These are phyloP conservation scores for Leccinum broughii DNA, from an alignment of 768 basidiomycete genomes.

Conservation along the genomic window DNA sequence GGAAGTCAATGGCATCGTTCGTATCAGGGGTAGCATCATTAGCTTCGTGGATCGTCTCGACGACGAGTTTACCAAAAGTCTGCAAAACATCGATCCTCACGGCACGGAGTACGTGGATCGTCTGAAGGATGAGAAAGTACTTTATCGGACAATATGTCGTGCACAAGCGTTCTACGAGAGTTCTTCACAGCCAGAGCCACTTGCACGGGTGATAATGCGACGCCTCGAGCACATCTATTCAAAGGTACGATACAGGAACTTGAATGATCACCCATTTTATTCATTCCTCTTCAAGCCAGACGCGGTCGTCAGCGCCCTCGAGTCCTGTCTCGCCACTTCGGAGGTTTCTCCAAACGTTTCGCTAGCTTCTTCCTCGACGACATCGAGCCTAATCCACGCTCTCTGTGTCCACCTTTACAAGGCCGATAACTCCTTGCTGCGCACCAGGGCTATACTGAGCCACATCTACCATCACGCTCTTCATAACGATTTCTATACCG, in stretches of 20 bases:
- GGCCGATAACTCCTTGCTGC: slow-evolving; percentile 84
- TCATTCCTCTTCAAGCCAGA: slow-evolving; percentile 67
- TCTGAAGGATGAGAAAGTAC: slow-evolving; percentile 90
- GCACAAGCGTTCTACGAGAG: slow-evolving; percentile 91
- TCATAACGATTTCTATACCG: slow-evolving; percentile 94
- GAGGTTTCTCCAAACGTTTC: slow-evolving; percentile 64
- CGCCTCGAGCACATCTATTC: slow-evolving; percentile 97
- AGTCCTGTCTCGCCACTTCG: slow-evolving; percentile 60
- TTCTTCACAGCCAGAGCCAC: slow-evolving; percentile 71
- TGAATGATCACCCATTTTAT: neutral
- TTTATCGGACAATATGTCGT: slow-evolving; percentile 92
- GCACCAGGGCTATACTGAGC: slow-evolving; percentile 95
- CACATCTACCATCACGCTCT: slow-evolving; percentile 98
- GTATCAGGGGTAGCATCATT: slow-evolving; percentile 93
- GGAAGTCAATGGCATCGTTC: slow-evolving; percentile 72
- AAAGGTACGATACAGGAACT: slow-evolving; percentile 56
- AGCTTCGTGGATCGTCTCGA: slow-evolving; percentile 95
- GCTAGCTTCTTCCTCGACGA: slow-evolving; percentile 52
- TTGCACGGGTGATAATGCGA: slow-evolving; percentile 89
- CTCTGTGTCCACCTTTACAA: slow-evolving; percentile 94
- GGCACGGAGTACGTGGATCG: slow-evolving; percentile 99
- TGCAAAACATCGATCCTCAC: slow-evolving; percentile 98
- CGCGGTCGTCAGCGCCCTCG: slow-evolving; percentile 87
- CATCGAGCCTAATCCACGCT: slow-evolving; percentile 80
- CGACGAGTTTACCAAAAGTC: slow-evolving; percentile 95